Percentiles rank a stretch among this genome's conserved stretches.
These are phyloP conservation scores for Aphanomyces euteiches DNA, from an alignment of 352 stramenopile species.

Conservation along the genomic window DNA sequence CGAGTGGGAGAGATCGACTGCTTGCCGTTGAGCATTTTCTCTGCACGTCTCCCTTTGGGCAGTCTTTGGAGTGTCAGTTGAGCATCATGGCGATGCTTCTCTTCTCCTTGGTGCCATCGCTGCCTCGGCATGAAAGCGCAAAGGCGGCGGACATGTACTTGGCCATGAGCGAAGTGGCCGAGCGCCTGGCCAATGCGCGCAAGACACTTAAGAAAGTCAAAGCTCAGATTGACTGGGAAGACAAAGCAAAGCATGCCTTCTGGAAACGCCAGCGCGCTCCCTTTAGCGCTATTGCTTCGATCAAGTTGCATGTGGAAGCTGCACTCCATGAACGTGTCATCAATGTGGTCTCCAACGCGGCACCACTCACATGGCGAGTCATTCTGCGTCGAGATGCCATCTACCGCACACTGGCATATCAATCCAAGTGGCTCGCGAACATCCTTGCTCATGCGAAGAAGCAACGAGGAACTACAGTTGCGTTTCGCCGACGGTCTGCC, in stretches of 20 bases:
- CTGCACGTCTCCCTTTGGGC: constrained; percentile 9
- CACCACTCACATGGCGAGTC: neutral
- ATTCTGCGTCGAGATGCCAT: constrained; percentile 1
- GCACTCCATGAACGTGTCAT: constrained; percentile 23
- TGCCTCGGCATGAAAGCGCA: no score
- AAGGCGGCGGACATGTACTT: no score
- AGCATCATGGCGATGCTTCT: no score
- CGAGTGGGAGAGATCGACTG: neutral
- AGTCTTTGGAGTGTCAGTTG: neutral
- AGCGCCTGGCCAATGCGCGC: constrained; percentile 3
- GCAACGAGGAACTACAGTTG: neutral
- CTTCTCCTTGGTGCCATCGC: no score
- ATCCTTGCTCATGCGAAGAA: constrained; percentile 14
- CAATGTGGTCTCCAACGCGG: neutral
- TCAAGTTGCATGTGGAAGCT: constrained; percentile 8
- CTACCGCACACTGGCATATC: constrained; percentile 5
- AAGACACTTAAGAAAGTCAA: constrained; percentile 10
- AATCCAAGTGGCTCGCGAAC: constrained; percentile 17
- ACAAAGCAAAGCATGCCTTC: neutral
- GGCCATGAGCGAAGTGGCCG: neutral
- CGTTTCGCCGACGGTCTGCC: constrained; percentile 23
- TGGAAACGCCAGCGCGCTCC: neutral
- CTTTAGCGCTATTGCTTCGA: neutral
- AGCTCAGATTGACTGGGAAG: constrained; percentile 20
- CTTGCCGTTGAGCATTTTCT: constrained; percentile 2